Conservation (phyloP, 352 stramenopile species). For the Globisporangium yorkense region DNA sequence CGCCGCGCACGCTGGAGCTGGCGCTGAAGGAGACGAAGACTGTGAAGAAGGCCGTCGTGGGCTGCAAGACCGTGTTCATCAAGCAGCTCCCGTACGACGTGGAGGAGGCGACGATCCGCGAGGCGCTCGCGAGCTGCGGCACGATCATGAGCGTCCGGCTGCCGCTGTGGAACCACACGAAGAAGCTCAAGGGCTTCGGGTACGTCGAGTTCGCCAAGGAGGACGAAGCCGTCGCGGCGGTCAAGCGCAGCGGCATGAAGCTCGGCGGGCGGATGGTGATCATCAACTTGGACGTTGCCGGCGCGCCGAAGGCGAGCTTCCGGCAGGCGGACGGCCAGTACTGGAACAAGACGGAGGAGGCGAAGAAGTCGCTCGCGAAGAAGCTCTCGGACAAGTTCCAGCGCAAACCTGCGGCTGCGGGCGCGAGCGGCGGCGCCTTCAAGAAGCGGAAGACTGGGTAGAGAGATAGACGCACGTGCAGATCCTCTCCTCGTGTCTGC, state of each 20-base stretch:
- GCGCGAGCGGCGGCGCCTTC: slow-evolving; percentile 1
- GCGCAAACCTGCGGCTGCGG: slow-evolving; percentile 11
- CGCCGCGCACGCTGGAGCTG: slow-evolving; percentile 60
- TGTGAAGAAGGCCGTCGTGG: slow-evolving; percentile 65
- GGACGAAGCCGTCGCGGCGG: slow-evolving; percentile 58
- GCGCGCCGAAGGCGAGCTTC: slow-evolving; percentile 91
- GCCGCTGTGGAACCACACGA: slow-evolving; percentile 90
- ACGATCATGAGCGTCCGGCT: slow-evolving; percentile 92
- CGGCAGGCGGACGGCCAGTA: slow-evolving; percentile 77
- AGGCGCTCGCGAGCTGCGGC: slow-evolving; percentile 83
- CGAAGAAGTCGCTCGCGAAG: slow-evolving; percentile 75
- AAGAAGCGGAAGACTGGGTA: slow-evolving; percentile 46
- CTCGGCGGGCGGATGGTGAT: slow-evolving; percentile 87
- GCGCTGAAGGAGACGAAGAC: slow-evolving; percentile 59
- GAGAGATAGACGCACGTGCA: slow-evolving; percentile 7
- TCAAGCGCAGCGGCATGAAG: slow-evolving; percentile 79
- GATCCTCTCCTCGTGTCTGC: too few relatives aligned
- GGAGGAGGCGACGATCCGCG: slow-evolving; percentile 76
- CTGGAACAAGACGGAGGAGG: slow-evolving; percentile 86
- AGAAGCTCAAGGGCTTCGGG: slow-evolving; percentile 95
- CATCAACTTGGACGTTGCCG: slow-evolving; percentile 90
- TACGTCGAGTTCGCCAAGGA: slow-evolving; percentile 90
- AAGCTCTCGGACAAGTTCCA: slow-evolving; percentile 65
- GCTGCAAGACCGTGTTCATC: slow-evolving; percentile 92
- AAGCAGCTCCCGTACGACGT: slow-evolving; percentile 94